Evolutionary conservation across 2,329 filamentous ascomycete genomes (phyloP).

Genomic region (Alternaria dauci): DNA sequence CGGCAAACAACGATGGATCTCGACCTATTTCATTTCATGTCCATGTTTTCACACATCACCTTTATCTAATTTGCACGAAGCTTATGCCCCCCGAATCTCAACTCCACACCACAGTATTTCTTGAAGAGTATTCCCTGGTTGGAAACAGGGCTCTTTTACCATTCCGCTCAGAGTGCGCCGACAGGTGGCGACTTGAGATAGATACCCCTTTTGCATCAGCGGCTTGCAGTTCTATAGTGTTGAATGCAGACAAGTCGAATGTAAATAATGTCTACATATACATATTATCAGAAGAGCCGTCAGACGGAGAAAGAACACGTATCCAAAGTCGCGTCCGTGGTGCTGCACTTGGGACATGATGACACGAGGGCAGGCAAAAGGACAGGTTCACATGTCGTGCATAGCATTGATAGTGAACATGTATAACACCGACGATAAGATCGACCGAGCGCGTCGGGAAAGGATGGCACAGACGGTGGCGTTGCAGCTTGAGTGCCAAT

Average conservation of each 20-base stretch:
- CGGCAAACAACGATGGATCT: conserved; percentile 15
- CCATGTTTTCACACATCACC: conserved; percentile 28
- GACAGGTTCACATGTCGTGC: neutral
- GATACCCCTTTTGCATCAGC: conserved; percentile 35
- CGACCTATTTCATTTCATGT: conserved; percentile 36
- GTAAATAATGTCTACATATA: conserved; percentile 10
- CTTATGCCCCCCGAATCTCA: conserved; percentile 22
- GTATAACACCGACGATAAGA: conserved; percentile 10
- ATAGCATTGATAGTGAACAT: conserved; percentile 7
- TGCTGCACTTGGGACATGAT: neutral
- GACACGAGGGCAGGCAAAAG: neutral
- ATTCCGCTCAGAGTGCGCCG: conserved; percentile 15
- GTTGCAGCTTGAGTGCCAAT: conserved; percentile 7
- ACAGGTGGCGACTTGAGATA: conserved; percentile 27
- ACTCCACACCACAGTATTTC: conserved; percentile 16
- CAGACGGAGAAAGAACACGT: neutral
- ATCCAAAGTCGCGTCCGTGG: neutral
- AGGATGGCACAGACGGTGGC: conserved; percentile 12
- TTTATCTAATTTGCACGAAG: conserved; percentile 36
- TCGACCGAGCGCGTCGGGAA: conserved; percentile 1
- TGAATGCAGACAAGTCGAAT: conserved; percentile 19
- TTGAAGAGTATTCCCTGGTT: conserved; percentile 15
- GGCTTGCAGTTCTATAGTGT: conserved; percentile 25
- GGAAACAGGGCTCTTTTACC: conserved; percentile 14
- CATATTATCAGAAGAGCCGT: neutral